Conservation (phyloP, 1,284 basidiomycete species). For the Irpex rosettiformis region DNA sequence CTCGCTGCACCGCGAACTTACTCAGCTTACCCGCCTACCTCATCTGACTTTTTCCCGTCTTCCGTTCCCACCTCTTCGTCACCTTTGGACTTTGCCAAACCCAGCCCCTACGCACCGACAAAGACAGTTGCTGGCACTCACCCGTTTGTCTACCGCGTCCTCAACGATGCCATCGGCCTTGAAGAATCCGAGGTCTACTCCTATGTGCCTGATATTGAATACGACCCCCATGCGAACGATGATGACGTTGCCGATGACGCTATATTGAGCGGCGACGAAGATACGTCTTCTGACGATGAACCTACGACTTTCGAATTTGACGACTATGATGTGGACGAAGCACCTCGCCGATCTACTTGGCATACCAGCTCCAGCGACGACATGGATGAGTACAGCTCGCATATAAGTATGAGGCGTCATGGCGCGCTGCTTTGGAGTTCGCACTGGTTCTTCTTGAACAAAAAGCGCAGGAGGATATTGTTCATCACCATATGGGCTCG, state of each 20-base stretch:
- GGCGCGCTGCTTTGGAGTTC: constrained; percentile 96
- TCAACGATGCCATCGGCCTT: constrained; percentile 90
- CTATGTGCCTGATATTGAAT: constrained; percentile 91
- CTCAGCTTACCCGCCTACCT: constrained; percentile 75
- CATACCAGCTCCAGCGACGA: constrained; percentile 31
- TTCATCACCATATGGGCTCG: constrained; percentile 95
- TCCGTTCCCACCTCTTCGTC: constrained; percentile 68
- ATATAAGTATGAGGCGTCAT: constrained; percentile 32
- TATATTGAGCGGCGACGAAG: constrained; percentile 53
- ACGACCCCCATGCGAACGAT: constrained; percentile 90
- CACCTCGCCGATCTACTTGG: constrained; percentile 35
- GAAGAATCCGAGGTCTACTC: constrained; percentile 95
- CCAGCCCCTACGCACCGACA: constrained; percentile 61
- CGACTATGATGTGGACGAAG: constrained; percentile 72
- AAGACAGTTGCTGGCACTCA: constrained; percentile 50
- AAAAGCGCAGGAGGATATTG: constrained; percentile 88
- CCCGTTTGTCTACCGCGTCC: constrained; percentile 80
- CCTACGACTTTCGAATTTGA: constrained; percentile 73
- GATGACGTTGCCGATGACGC: constrained; percentile 75
- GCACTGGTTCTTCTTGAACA: constrained; percentile 97
- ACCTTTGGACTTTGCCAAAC: constrained; percentile 51
- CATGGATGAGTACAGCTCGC: constrained; percentile 19
- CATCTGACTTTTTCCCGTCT: constrained; percentile 70
- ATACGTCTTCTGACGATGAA: constrained; percentile 55
- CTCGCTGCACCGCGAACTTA: constrained; percentile 70